Evolutionary conservation across 2,329 filamentous ascomycete genomes (phyloP).

Genomic region (Escovopsis weberi): DNA sequence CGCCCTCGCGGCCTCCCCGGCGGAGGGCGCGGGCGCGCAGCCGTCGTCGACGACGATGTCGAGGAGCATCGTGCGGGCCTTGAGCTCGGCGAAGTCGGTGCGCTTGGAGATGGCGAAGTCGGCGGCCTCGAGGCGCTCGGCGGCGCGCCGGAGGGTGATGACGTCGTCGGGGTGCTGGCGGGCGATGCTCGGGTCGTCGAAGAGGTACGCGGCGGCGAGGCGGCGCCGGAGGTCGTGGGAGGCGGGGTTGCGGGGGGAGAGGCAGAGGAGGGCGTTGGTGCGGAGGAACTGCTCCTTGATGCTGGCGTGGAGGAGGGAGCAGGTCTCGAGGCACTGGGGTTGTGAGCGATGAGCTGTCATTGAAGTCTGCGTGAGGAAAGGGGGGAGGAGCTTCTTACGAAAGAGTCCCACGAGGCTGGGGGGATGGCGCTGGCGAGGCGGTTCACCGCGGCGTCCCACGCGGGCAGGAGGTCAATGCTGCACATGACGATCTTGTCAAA

Average conservation of each 20-base stretch:
- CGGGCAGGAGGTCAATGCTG: constrained; percentile 25
- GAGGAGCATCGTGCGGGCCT: constrained; percentile 51
- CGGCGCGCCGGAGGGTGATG: constrained; percentile 29
- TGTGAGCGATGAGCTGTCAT: constrained; percentile 5
- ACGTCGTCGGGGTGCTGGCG: constrained; percentile 25
- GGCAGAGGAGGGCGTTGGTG: constrained; percentile 39
- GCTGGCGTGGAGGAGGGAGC: constrained; percentile 29
- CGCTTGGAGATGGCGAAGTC: constrained; percentile 37
- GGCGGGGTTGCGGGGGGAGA: constrained; percentile 37
- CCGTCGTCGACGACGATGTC: constrained; percentile 62
- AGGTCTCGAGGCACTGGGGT: constrained; percentile 34
- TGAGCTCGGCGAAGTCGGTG: constrained; percentile 56
- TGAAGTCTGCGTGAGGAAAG: background rate
- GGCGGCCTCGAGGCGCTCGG: constrained; percentile 28
- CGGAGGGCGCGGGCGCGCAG: constrained; percentile 13
- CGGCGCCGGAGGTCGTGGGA: constrained; percentile 49
- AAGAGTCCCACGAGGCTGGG: constrained; percentile 21
- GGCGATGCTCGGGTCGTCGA: constrained; percentile 32
- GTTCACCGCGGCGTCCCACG: constrained; percentile 28
- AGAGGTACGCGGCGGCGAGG: constrained; percentile 50
- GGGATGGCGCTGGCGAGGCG: constrained; percentile 29
- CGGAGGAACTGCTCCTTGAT: constrained; percentile 37
- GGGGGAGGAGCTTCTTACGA: constrained; percentile 21
- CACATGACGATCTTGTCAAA: constrained; percentile 36
- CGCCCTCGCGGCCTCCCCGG: constrained; percentile 18